Base-by-base conservation (phyloP, 768 basidiomycete genomes). In the Russula sp. region DNA sequence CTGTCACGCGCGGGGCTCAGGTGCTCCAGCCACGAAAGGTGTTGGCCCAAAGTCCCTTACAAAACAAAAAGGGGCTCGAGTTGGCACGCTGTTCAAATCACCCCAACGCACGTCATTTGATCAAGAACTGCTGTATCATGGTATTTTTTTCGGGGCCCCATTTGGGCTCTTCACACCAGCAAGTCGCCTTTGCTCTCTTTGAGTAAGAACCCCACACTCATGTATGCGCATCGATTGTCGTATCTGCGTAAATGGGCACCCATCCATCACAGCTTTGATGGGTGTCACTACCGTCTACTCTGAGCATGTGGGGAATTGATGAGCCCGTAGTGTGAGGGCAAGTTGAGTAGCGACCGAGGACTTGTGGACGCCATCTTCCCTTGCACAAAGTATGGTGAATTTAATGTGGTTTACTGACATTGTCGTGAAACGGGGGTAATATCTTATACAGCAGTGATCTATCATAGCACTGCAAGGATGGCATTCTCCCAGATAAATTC, bases 141-240 rank as follows among this genome's bases (percentile, higher is more conserved):
- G 88, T 94, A 67, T 95, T 95, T 80, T 97, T 98, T 79, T 97
- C 98, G 51, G 97, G 97, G 0, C 97, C 97, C 69, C n/a, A n/a
- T n/a, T n/a, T n/a, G n/a, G n/a, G n/a, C n/a, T n/a, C 97, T 77
- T 97, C 97, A 99, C 1, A 99, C 92, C 49, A 99, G 93, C n/a
- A 91, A 92, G 70, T 98, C 95, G 25, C 86, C 87, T 70, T 86
- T 87, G 70, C 86, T 87, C 76, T n/a, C n/a, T n/a, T 92, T 91
- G 68, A 98, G 74, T 67, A 99, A 76, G 73, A 98, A 98, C 2
- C 93, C 97, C 9, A 98, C 93, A 70, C 90, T 93, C 97, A 99
- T 99, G 73, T 92, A 94, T 13, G 86, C 88, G 61, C 98, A 72
- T 66, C 93, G 77, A 48, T 79, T 79, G 22, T 71, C 16, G 85